Evolutionary conservation across 1,284 basidiomycete species (phyloP).

Genomic region (Papiliotrema flavescens): DNA sequence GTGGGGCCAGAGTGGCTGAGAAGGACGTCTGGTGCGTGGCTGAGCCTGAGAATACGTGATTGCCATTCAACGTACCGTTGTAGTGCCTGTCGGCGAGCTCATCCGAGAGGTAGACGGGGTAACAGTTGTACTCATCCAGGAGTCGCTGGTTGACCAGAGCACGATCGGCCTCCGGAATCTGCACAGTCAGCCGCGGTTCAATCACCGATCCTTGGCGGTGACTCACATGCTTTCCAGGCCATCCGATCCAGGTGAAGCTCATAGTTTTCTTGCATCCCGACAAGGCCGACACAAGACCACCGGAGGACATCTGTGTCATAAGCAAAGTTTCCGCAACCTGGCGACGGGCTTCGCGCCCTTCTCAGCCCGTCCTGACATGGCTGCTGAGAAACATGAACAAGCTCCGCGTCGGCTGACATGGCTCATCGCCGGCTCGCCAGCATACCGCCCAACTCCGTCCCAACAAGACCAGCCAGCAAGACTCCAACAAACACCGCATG

Average conservation of each 20-base stretch:
- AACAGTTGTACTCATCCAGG: constrained; percentile 91
- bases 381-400: too few species aligned
- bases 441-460: too few species aligned
- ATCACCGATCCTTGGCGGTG: neutral
- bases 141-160: constrained; percentile 80
- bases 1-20: too few species aligned
- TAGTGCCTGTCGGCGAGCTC: constrained; percentile 97
- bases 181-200: constrained; percentile 50
- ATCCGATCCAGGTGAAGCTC: constrained; percentile 93
- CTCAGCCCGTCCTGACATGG: too few species aligned
- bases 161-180: constrained; percentile 83
- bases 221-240: constrained; percentile 55
- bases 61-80: constrained; percentile 59
- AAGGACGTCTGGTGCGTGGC: too few species aligned
- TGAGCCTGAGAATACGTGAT: neutral
- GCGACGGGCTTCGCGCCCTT: too few species aligned
- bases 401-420: too few species aligned
- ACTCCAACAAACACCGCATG: too few species aligned
- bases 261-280: constrained; percentile 95
- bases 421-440: too few species aligned
- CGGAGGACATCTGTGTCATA: constrained; percentile 81
- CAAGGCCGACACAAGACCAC: constrained; percentile 89
- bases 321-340: too few species aligned
- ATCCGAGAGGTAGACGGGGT: constrained; percentile 95
- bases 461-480: too few species aligned